A percentile compares a stretch with the other conserved stretches of the same genome.
phyloP scores from a whole-genome alignment of 176 grass and related monocot species.

The Oryza nivara region DNA sequence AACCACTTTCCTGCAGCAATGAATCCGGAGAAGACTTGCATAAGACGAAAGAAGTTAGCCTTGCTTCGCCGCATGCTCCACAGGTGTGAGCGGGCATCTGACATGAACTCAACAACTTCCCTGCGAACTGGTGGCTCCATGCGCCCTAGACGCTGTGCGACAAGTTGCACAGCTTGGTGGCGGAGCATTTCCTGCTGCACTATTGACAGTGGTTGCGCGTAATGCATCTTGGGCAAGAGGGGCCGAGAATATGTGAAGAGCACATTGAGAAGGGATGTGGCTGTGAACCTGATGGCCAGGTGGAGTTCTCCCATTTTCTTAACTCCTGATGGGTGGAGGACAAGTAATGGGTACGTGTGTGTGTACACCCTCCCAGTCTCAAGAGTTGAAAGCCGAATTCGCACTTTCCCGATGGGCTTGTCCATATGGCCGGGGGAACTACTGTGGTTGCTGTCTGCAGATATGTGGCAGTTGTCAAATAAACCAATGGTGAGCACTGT shows the following conservation, averaged over 20 bases:
- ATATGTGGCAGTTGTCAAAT: conserved; percentile 83
- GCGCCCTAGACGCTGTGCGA: conserved; percentile 67
- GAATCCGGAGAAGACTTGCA: conserved; percentile 74
- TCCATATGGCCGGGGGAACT: conserved; percentile 51
- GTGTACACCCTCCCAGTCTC: conserved; percentile 80
- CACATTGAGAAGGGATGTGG: conserved; percentile 68
- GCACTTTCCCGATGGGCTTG: conserved; percentile 74
- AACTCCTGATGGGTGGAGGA: conserved; percentile 82
- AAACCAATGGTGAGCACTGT: conserved; percentile 88
- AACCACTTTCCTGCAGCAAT: conserved; percentile 82
- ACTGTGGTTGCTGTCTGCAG: conserved; percentile 23
- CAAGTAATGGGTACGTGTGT: conserved; percentile 75
- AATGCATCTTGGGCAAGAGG: conserved; percentile 94
- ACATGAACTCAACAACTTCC: conserved; percentile 97
- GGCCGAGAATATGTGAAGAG: conserved; percentile 70
- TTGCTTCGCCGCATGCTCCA: conserved; percentile 99
- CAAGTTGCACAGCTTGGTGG: conserved; percentile 67
- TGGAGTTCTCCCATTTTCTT: conserved; percentile 97
- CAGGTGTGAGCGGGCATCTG: conserved; percentile 73
- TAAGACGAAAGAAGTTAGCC: conserved; percentile 94
- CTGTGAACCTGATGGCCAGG: conserved; percentile 83
- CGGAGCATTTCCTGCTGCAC: conserved; percentile 75
- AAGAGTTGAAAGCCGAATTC: conserved; percentile 87
- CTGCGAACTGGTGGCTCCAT: conserved; percentile 83
- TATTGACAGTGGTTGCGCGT: conserved; percentile 67